Conservation (phyloP, 2,329 filamentous ascomycete genomes). For the Colletotrichum sp. region DNA sequence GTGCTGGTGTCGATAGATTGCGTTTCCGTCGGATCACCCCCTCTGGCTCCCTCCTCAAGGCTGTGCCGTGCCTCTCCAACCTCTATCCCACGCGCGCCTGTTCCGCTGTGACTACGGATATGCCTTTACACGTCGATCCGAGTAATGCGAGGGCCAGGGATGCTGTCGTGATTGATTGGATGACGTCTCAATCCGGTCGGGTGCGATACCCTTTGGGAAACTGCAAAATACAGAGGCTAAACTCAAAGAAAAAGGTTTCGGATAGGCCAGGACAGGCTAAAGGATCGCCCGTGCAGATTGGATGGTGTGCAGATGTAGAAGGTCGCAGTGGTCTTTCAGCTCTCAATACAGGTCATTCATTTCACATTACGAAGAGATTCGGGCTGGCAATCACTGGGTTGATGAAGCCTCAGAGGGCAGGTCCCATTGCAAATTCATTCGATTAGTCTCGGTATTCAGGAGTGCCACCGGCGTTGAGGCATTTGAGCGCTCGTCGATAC, state of each 20-base stretch:
- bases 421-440: neutral
- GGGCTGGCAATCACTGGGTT: neutral
- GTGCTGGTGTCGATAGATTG: neutral
- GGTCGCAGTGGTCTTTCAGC: neutral
- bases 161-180: neutral
- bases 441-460: constrained; percentile 1
- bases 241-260: neutral
- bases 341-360: neutral
- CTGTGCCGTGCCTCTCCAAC: neutral
- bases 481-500: constrained; percentile 11
- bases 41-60: neutral
- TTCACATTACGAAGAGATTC: neutral
- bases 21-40: neutral
- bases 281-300: neutral
- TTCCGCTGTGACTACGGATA: neutral
- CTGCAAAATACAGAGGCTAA: neutral
- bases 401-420: neutral
- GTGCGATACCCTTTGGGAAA: neutral
- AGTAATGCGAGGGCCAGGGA: neutral
- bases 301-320: neutral
- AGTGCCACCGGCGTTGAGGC: neutral
- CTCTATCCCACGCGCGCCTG: neutral
- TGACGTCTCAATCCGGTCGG: neutral
- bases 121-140: neutral
- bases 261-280: neutral